Evolutionary conservation across 108 stramenopile genomes (phyloP).

Genomic region (Cyclotella distinguenda): DNA sequence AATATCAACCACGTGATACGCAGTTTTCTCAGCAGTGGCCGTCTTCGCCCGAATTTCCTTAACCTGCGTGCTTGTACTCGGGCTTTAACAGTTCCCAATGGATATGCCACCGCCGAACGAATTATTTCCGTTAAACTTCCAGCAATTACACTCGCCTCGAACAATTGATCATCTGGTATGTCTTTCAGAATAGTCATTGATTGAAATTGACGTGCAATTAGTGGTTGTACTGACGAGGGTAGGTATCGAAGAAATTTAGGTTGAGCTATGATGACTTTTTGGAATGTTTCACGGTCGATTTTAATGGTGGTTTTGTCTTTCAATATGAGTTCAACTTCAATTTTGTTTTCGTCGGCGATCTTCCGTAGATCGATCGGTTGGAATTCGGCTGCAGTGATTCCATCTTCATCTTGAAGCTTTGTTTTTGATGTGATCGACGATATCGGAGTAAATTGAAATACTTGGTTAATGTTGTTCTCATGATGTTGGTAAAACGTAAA

Average conservation of each 20-base stretch:
- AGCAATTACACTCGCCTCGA: slow-evolving; percentile 66
- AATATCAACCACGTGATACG: slow-evolving; percentile 39
- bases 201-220: slow-evolving; percentile 31
- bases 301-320: slow-evolving; percentile 23
- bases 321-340: slow-evolving; percentile 34
- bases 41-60: slow-evolving; percentile 18
- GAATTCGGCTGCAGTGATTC: slow-evolving; percentile 13
- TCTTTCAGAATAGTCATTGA: slow-evolving; percentile 52
- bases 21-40: slow-evolving; percentile 38
- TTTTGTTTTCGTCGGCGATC: slow-evolving; percentile 32
- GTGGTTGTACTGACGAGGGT: slow-evolving; percentile 35
- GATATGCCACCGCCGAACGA: slow-evolving; percentile 70
- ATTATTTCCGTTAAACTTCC: slow-evolving; percentile 70
- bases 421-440: neutral
- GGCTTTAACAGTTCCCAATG: slow-evolving; percentile 71
- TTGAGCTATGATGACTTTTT: slow-evolving; percentile 30
- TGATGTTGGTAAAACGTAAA: no score
- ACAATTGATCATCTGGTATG: slow-evolving; percentile 70
- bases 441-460: no score
- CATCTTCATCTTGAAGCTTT: neutral
- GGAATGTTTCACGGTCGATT: slow-evolving; percentile 41
- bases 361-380: slow-evolving; percentile 40
- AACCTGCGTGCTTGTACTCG: slow-evolving; percentile 62
- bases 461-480: no score
- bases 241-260: slow-evolving; percentile 37